These are phyloP conservation scores for Cercospora sesami DNA, from an alignment of 2,329 filamentous ascomycete genomes.

Conservation along the genomic window DNA sequence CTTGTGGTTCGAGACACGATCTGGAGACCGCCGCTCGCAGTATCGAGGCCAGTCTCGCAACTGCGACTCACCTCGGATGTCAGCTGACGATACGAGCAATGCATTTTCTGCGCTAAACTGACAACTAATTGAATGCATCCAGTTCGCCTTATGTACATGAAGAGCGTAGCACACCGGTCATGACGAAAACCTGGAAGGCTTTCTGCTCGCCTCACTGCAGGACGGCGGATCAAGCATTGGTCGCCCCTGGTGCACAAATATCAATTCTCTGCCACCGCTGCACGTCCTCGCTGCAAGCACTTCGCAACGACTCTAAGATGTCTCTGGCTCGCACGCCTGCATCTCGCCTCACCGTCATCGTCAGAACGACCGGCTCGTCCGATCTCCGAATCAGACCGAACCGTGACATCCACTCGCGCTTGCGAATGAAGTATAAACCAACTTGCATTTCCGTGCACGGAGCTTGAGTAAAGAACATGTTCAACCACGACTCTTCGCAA, in stretches of 20 bases:
- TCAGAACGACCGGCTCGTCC: slow-evolving; percentile 4
- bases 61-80: background rate
- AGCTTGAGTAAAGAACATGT: slow-evolving; percentile 25
- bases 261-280: slow-evolving; percentile 22
- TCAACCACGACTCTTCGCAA: slow-evolving; percentile 18
- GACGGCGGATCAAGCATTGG: background rate
- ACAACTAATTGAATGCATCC: background rate
- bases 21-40: background rate
- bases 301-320: slow-evolving; percentile 10
- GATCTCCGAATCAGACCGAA: slow-evolving; percentile 4
- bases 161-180: background rate
- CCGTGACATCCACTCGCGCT: slow-evolving; percentile 7
- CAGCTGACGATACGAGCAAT: background rate
- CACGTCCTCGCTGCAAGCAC: slow-evolving; percentile 5
- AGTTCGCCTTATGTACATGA: background rate
- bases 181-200: background rate
- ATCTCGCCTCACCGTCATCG: slow-evolving; percentile 3
- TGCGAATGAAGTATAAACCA: slow-evolving; percentile 16
- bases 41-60: background rate
- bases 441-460: slow-evolving; percentile 18
- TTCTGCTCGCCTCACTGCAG: background rate
- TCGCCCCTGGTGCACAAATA: slow-evolving; percentile 11
- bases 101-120: background rate
- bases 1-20: background rate
- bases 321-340: slow-evolving; percentile 19